Conservation (phyloP, 2,329 filamentous ascomycete genomes). For the Fusarium sp. region DNA sequence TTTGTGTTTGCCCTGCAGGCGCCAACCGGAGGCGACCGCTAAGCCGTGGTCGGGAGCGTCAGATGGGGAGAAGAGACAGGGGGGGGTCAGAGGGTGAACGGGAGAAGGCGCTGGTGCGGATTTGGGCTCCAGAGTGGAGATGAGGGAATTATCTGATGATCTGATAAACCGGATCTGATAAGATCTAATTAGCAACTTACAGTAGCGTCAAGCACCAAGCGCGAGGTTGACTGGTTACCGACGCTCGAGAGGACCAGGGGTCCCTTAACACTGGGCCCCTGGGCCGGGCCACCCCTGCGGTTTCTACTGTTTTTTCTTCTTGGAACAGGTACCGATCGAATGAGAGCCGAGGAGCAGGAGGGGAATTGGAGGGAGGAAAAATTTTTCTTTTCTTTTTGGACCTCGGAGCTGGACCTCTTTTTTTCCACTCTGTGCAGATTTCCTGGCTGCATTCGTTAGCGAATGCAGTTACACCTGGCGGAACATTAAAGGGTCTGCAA, state of each 20-base stretch:
- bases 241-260: slow-evolving; percentile 27
- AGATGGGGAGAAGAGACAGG: too few relatives aligned
- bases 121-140: slow-evolving; percentile 46
- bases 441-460: background rate
- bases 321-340: slow-evolving; percentile 34
- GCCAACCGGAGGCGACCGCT: too few relatives aligned
- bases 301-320: slow-evolving; percentile 15
- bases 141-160: slow-evolving; percentile 66
- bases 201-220: slow-evolving; percentile 38
- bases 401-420: slow-evolving; percentile 2
- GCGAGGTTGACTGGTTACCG: slow-evolving; percentile 40
- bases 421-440: background rate
- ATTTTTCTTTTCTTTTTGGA: slow-evolving; percentile 21
- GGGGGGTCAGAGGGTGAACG: slow-evolving; percentile 1
- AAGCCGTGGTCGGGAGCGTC: too few relatives aligned
- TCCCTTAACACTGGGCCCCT: slow-evolving; percentile 22
- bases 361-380: slow-evolving; percentile 16
- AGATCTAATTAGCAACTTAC: slow-evolving; percentile 49
- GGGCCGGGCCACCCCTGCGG: slow-evolving; percentile 19
- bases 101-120: slow-evolving; percentile 9
- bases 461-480: background rate
- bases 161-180: slow-evolving; percentile 65
- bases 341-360: slow-evolving; percentile 12
- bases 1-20: too few relatives aligned
- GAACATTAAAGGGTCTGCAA: background rate